Base-by-base conservation (phyloP, 2,329 filamentous ascomycete genomes). In the Ilyonectria robusta region DNA sequence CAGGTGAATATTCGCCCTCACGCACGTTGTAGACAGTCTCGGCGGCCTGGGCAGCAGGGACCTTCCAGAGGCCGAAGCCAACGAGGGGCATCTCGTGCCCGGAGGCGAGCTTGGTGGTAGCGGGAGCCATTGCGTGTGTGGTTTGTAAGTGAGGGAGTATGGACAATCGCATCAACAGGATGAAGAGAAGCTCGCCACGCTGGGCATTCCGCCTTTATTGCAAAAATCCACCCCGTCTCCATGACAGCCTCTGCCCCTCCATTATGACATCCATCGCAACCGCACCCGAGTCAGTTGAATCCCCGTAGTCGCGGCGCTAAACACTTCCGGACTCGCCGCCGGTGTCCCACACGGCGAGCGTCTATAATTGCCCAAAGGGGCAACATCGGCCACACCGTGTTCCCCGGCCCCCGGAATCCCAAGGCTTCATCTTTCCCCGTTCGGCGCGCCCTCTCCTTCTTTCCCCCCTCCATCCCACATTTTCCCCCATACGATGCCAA, bases 51-150 rank as follows among this genome's bases (percentile, higher is more conserved):
- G 76, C 66, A 26, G 72, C 70, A 76, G 86, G 87, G 62, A 93
- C 90, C 80, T 93, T 93, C 91, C 91, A 93, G 44, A 93, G 84
- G 59, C 88, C 89, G 76, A 90, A 90, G 72, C 89, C 89, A 56
- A 91, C 88, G 29, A 75, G 66, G 51, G 73, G 73, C 73, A 75
- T 75, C 51, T 75, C 72, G 23, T 75, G 55, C 61, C 72, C 71
- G 26, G 72, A 73, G 59, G 72, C 71, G 23, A 74, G 70, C 70
- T 74, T 74, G 47, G 68, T n/a, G 13, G 70, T 71, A 57, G 71
- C 70, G 35, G 62, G 57, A 58, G 67, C 66, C 71, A 73, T 71
- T 67, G 58, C 59, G 56, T 58, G 23, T 35, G 56, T 44, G 29
- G 13, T 57, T 37, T 54, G 23, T 44, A n/a, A 21, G 46, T 40